phyloP scores from a whole-genome alignment of 352 stramenopile genomes.

The Phytophthora rubi region DNA sequence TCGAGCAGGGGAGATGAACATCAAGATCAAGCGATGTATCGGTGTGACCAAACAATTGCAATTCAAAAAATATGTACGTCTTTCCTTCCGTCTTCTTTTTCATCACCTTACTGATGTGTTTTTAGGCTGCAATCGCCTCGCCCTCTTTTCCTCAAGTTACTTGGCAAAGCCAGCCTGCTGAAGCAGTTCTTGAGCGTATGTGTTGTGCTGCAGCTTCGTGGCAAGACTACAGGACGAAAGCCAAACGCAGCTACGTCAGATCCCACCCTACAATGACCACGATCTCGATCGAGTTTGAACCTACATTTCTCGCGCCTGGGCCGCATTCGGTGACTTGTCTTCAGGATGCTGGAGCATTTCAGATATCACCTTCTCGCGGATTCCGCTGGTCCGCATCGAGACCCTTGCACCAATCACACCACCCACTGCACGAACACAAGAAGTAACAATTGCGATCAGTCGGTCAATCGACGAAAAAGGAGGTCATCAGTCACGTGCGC shows the following conservation, averaged over 20 bases:
- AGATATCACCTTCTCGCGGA: not conserved
- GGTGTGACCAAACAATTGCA: too few relatives aligned
- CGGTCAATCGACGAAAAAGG: not conserved
- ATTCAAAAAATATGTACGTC: too few relatives aligned
- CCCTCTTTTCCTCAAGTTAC: not conserved
- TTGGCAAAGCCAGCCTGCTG: not conserved
- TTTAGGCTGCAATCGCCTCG: too few relatives aligned
- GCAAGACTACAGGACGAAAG: not conserved
- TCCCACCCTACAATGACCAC: not conserved
- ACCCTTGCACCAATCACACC: not conserved
- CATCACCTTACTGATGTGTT: too few relatives aligned
- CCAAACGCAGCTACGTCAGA: not conserved
- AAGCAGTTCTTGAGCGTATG: conserved; percentile 13
- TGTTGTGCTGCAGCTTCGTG: conserved; percentile 12
- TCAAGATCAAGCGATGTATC: too few relatives aligned
- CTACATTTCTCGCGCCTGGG: not conserved
- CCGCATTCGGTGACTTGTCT: not conserved
- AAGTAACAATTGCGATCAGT: not conserved
- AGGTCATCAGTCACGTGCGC: not conserved
- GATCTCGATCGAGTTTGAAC: not conserved
- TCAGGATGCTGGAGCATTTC: not conserved
- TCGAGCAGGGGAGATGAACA: too few relatives aligned
- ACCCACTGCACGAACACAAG: not conserved
- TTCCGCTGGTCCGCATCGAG: not conserved
- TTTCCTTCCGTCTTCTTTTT: not conserved